These are phyloP conservation scores for Coniferiporia sulphurascens DNA, from an alignment of 1,284 basidiomycete genomes.

Conservation along the genomic window DNA sequence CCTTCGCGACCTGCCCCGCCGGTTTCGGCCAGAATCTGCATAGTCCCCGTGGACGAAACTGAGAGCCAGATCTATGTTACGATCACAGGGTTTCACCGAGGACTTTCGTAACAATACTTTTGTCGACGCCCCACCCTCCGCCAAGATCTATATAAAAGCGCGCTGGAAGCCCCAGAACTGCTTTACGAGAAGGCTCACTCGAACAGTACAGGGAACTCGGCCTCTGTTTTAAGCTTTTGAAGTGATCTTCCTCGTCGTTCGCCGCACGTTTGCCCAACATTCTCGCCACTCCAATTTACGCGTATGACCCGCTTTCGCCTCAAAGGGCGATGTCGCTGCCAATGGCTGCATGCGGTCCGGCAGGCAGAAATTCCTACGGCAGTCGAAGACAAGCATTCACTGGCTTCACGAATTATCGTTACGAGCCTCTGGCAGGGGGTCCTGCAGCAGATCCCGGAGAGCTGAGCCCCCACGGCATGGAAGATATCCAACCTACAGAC, in stretches of 20 bases:
- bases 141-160: too few relatives aligned
- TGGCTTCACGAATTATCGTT: neutral
- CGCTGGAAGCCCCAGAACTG: too few relatives aligned
- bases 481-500: neutral
- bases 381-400: neutral
- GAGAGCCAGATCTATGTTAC: neutral
- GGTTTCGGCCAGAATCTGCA: neutral
- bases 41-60: neutral
- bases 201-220: neutral
- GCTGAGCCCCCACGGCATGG: neutral
- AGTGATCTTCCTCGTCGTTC: neutral
- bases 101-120: neutral
- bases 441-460: neutral
- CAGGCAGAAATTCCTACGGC: neutral
- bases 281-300: neutral
- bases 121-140: too few relatives aligned
- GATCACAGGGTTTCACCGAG: neutral
- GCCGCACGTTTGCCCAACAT: neutral
- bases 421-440: neutral
- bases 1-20: neutral
- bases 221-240: neutral
- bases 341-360: neutral
- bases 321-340: conserved; percentile 1
- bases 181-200: neutral
- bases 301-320: neutral